These are phyloP conservation scores for Akanthomyces lecanii DNA, from an alignment of 2,329 filamentous ascomycete species.

Conservation along the genomic window DNA sequence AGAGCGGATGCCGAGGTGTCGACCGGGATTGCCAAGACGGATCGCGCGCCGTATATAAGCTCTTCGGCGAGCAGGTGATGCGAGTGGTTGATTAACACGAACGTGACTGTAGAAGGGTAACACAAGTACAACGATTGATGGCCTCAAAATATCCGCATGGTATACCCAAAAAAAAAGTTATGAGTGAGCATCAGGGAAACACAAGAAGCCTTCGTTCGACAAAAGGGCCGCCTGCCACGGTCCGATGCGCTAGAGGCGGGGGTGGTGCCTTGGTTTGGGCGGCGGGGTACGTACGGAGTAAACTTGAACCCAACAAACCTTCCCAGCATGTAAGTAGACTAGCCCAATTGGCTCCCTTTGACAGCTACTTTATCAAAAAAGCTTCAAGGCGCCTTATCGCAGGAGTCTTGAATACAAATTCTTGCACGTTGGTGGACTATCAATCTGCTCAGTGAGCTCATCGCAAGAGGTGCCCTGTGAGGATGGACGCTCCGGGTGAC, in stretches of 20 bases:
- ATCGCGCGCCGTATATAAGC: background rate
- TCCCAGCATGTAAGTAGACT: background rate
- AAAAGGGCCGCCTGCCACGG: background rate
- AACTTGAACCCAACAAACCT: background rate
- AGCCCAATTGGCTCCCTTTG: background rate
- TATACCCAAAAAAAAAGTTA: background rate
- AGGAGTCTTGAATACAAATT: too few relatives aligned
- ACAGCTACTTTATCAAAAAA: too few relatives aligned
- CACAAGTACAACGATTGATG: background rate
- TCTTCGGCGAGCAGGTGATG: background rate
- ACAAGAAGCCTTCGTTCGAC: background rate
- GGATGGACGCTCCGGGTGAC: background rate
- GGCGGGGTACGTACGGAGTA: background rate
- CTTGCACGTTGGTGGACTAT: too few relatives aligned
- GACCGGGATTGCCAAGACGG: background rate
- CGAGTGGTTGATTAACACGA: background rate
- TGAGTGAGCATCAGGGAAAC: background rate
- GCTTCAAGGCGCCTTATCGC: too few relatives aligned
- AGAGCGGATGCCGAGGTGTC: background rate
- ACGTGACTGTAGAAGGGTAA: background rate
- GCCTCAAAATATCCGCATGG: too few relatives aligned
- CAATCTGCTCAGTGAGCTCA: too few relatives aligned
- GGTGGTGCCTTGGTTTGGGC: background rate
- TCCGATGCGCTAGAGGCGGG: conserved; percentile 5
- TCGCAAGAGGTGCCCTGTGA: too few relatives aligned